A percentile compares a stretch with the other conserved stretches of the same genome.
Conservation (phyloP, 176 grass and related monocot genomes). For the Paspalum vaginatum region DNA sequence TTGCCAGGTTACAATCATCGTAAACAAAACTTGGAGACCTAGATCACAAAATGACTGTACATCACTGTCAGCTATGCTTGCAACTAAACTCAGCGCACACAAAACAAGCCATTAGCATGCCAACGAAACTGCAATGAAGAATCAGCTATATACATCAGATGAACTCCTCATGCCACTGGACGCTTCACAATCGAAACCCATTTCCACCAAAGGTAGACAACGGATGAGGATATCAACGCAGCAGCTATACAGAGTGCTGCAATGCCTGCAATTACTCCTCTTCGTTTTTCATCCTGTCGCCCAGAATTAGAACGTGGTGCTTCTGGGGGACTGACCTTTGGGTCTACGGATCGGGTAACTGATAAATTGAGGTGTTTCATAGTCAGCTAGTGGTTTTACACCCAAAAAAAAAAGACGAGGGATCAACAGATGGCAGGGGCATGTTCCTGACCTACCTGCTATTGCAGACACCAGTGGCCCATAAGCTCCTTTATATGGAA, state of each 20-base stretch:
- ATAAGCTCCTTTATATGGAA: slow-evolving; percentile 56
- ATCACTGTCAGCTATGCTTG: background rate
- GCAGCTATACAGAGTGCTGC: slow-evolving; percentile 50
- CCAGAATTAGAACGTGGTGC: background rate
- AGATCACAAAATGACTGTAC: slow-evolving; percentile 24
- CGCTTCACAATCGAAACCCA: slow-evolving; percentile 47
- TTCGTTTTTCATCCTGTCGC: slow-evolving; percentile 26
- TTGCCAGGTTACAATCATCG: background rate
- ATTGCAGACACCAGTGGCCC: slow-evolving; percentile 70
- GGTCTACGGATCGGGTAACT: slow-evolving; percentile 8
- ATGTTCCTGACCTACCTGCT: slow-evolving; percentile 21
- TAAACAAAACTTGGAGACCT: background rate
- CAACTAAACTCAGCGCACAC: background rate
- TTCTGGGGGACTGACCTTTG: background rate
- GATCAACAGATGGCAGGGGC: background rate
- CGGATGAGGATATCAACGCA: slow-evolving; percentile 43
- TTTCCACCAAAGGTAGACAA: slow-evolving; percentile 66
- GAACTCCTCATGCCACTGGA: slow-evolving; percentile 14
- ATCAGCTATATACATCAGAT: slow-evolving; percentile 22
- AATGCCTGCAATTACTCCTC: slow-evolving; percentile 54
- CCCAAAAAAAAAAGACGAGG: background rate
- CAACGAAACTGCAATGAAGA: background rate
- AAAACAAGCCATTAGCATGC: background rate
- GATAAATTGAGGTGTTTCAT: background rate
- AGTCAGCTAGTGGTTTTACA: slow-evolving; percentile 6